Percentiles rank a stretch among this genome's conserved stretches.
These are phyloP conservation scores for Irpex lacteus DNA, from an alignment of 1,284 basidiomycete genomes.

Conservation along the genomic window DNA sequence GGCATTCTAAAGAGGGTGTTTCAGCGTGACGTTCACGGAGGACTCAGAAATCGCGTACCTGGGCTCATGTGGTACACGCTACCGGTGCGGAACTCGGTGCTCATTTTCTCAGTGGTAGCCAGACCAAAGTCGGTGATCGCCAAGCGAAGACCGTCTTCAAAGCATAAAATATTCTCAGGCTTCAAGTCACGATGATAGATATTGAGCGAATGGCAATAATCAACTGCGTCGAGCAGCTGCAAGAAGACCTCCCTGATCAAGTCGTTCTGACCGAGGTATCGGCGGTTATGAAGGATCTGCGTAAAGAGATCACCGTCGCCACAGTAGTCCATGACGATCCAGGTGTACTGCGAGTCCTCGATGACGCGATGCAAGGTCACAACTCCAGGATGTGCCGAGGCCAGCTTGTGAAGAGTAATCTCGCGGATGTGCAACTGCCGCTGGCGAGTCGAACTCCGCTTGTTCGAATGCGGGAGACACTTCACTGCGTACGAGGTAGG, in stretches of 20 bases:
- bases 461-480: conserved; percentile 68
- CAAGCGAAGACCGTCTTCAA: conserved; percentile 75
- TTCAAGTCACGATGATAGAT: conserved; percentile 98
- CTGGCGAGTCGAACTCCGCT: conserved; percentile 56
- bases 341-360: conserved; percentile 68
- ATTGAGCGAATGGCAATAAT: conserved; percentile 83
- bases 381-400: conserved; percentile 83
- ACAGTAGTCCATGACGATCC: conserved; percentile 70
- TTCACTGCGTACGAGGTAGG: conserved; percentile 86
- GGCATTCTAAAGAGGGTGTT: conserved; percentile 66
- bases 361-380: conserved; percentile 89
- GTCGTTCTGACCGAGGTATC: conserved; percentile 75
- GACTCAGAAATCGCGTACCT: conserved; percentile 46
- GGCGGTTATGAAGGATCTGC: conserved; percentile 73
- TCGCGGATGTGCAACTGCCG: conserved; percentile 75
- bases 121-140: conserved; percentile 97
- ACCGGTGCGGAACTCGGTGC: conserved; percentile 93
- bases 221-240: conserved; percentile 92
- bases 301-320: conserved; percentile 91
- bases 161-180: conserved; percentile 96
- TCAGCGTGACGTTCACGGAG: conserved; percentile 11
- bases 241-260: conserved; percentile 88
- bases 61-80: conserved; percentile 97
- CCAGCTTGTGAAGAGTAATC: conserved; percentile 85
- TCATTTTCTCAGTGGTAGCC: conserved; percentile 86